Evolutionary conservation across 495 filamentous ascomycete genomes (phyloP).

Genomic region (Hypoxylon cercidicola): DNA sequence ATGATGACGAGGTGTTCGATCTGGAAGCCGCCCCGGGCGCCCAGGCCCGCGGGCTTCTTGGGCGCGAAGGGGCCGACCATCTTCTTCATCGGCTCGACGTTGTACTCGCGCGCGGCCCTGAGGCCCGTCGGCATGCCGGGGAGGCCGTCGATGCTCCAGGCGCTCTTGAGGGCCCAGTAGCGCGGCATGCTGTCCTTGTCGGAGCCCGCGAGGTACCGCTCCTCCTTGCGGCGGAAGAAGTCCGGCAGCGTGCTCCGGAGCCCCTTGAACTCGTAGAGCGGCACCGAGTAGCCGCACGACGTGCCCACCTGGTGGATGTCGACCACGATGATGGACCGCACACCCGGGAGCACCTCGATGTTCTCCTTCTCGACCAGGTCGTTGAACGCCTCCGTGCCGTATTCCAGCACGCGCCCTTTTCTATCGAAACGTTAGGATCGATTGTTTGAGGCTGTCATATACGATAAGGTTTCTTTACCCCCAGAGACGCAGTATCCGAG

Average conservation of each 20-base stretch:
- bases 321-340: conserved; percentile 71
- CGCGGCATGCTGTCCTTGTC: conserved; percentile 64
- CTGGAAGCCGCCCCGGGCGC: conserved; percentile 19
- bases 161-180: conserved; percentile 68
- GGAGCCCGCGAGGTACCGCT: conserved; percentile 53
- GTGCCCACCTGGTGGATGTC: conserved; percentile 71
- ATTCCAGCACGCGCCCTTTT: conserved; percentile 71
- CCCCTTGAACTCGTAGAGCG: conserved; percentile 61
- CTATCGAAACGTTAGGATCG: too few species aligned
- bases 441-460: too few species aligned
- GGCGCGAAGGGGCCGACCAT: conserved; percentile 56
- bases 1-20: conserved; percentile 41
- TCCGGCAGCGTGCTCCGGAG: conserved; percentile 60
- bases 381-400: conserved; percentile 58
- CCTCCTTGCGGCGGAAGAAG: conserved; percentile 56
- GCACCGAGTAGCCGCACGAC: conserved; percentile 65
- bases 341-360: conserved; percentile 56
- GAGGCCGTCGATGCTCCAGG: conserved; percentile 64
- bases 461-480: conserved; percentile 56
- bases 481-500: conserved; percentile 77
- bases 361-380: conserved; percentile 58
- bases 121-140: conserved; percentile 59
- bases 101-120: conserved; percentile 51
- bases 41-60: conserved; percentile 21
- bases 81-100: conserved; percentile 62